Conservation (phyloP, 768 basidiomycete genomes). For the Phaeotremella fagi region DNA sequence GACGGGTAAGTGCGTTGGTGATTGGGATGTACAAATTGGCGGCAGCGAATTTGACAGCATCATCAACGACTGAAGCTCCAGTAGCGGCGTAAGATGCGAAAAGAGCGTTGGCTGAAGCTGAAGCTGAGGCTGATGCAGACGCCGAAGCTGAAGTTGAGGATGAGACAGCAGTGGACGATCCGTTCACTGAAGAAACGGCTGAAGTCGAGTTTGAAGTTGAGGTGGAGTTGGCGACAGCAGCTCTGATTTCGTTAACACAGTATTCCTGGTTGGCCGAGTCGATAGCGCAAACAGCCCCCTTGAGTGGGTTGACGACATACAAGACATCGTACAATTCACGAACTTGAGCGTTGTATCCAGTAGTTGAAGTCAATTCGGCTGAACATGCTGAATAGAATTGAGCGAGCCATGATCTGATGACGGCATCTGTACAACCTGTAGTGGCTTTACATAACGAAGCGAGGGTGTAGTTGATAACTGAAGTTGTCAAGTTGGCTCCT, state of each 20-base stretch:
- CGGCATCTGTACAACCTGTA: slow-evolving; percentile 49
- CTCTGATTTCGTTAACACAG: slow-evolving; percentile 58
- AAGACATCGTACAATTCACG: slow-evolving; percentile 70
- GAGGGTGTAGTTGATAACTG: slow-evolving; percentile 52
- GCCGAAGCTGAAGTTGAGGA: slow-evolving; percentile 10
- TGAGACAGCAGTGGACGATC: slow-evolving; percentile 9
- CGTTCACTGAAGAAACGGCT: slow-evolving; percentile 26
- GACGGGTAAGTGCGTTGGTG: slow-evolving; percentile 22
- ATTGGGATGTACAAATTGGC: slow-evolving; percentile 35
- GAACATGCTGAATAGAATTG: slow-evolving; percentile 68
- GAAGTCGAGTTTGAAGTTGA: slow-evolving; percentile 3
- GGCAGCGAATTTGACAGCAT: slow-evolving; percentile 40
- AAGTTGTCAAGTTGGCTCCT: slow-evolving; percentile 49
- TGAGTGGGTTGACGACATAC: slow-evolving; percentile 66
- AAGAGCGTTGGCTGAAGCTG: slow-evolving; percentile 25
- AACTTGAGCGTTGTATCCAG: slow-evolving; percentile 52
- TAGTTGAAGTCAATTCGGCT: slow-evolving; percentile 59
- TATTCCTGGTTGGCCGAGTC: slow-evolving; percentile 61
- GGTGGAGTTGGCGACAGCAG: slow-evolving; percentile 14
- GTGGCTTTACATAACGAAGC: slow-evolving; percentile 56
- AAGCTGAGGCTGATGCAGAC: slow-evolving; percentile 15
- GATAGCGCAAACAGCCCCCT: slow-evolving; percentile 68
- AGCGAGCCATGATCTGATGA: slow-evolving; percentile 61
- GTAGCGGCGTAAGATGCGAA: slow-evolving; percentile 29
- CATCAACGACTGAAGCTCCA: slow-evolving; percentile 13